Evolutionary conservation across 202 grass and related monocot species (phyloP).

Genomic region (Alloteropsis angusta): DNA sequence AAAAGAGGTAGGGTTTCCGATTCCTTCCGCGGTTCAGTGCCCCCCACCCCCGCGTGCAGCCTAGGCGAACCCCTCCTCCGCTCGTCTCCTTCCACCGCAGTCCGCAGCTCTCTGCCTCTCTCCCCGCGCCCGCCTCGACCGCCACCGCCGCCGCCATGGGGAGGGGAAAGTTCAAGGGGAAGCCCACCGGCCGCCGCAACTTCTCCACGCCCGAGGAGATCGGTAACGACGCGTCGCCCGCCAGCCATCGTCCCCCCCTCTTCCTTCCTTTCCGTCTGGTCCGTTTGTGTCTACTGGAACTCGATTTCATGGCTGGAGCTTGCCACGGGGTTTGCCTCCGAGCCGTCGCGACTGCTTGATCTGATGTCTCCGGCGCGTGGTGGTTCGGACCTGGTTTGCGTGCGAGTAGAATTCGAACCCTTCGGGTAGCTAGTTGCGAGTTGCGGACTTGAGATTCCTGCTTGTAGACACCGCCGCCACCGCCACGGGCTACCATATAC

Average conservation of each 20-base stretch:
- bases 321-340: neutral
- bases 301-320: neutral
- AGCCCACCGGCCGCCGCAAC: conserved; percentile 90
- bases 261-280: neutral
- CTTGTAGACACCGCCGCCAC: neutral
- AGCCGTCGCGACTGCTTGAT: neutral
- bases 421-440: neutral
- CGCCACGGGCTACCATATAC: neutral
- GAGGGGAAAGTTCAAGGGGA: conserved; percentile 94
- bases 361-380: neutral
- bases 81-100: neutral
- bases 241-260: neutral
- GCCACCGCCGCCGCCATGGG: conserved; percentile 59
- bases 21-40: conserved; percentile 13
- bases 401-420: neutral
- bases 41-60: conserved; percentile 20
- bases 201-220: conserved; percentile 97
- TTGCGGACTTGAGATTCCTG: neutral
- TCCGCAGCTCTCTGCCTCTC: neutral
- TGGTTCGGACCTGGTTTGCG: neutral
- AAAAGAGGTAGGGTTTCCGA: conserved; percentile 53
- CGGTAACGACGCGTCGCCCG: conserved; percentile 37
- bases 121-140: neutral
- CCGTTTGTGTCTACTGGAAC: neutral
- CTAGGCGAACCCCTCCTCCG: conserved; percentile 20